Base-by-base conservation (phyloP, 2,329 filamentous ascomycete species). In the Fusarium sp. region DNA sequence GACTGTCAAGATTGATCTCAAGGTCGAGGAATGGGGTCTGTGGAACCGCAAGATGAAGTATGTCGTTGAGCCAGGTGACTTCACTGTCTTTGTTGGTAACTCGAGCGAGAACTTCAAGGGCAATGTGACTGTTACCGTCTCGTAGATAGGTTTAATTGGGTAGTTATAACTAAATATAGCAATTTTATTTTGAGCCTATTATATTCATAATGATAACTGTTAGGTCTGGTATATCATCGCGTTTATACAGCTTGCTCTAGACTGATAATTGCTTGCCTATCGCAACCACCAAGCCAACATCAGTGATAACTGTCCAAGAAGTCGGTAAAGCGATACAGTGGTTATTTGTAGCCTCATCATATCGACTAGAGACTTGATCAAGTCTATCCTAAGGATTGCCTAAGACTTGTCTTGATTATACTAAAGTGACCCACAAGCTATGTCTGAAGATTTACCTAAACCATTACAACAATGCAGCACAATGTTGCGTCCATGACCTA, bases 21-120 rank as follows among this genome's bases (percentile, higher is more conserved):
- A 86, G 63, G 89, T 91, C 75, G 84, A 87, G 13, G 76, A 85
- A 24, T 82, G 90, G 66, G 85, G 85, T 12, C 80, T 89, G 3
- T 89, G 88, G 44, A 80, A 89, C 75, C 86, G 83, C 1, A 83
- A 84, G 65, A 91, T 92, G 89, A 80, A 90, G 76, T 93, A 93
- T 77, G 89, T 92, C 24, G 91, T 93, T 37, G 92, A 93, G 83
- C 86, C 86, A 5, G 91, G 91, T 3, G 85, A 89, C 39, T 93
- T 93, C 76, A 78, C 84, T 8, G 80, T 92, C 12, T 81, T 84
- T 56, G 85, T 91, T 18, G 91, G 90, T n/a, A 84, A 81, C 54
- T 86, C 85, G 24, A 90, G 88, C 69, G 80, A 80, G 56, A 85
- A 89, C 76, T 74, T 90, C 57, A 84, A 84, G 67, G 81, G 80